phyloP scores from a whole-genome alignment of 2,329 filamentous ascomycete species.

The Fusarium metavorans region DNA sequence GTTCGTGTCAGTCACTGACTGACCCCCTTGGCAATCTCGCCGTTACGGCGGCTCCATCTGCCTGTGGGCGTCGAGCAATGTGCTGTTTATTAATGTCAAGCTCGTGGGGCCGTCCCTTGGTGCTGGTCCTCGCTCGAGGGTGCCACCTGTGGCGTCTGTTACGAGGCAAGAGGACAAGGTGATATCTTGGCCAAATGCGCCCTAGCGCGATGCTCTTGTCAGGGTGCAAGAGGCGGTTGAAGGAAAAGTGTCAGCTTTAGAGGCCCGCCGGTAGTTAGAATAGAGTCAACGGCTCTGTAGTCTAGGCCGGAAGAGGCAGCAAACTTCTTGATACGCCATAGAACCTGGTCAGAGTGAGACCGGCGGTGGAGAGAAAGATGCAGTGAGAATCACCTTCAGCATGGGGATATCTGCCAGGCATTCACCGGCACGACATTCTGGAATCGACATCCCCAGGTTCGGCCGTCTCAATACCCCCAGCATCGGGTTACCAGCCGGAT shows the following conservation, averaged over 20 bases:
- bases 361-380: slow-evolving; percentile 21
- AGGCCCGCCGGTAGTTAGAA: slow-evolving; percentile 28
- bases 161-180: slow-evolving; percentile 10
- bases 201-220: slow-evolving; percentile 6
- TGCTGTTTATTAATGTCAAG: slow-evolving; percentile 38
- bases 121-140: slow-evolving; percentile 16
- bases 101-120: slow-evolving; percentile 25
- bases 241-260: slow-evolving; percentile 2
- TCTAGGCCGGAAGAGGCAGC: slow-evolving; percentile 26
- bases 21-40: slow-evolving; percentile 36
- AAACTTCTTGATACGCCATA: slow-evolving; percentile 12
- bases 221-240: slow-evolving; percentile 13
- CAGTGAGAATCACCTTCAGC: not conserved
- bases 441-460: slow-evolving; percentile 15
- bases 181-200: slow-evolving; percentile 24
- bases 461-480: not conserved
- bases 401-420: not conserved
- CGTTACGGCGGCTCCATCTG: slow-evolving; percentile 16
- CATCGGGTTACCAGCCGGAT: slow-evolving; percentile 1
- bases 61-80: slow-evolving; percentile 11
- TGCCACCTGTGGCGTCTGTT: slow-evolving; percentile 22
- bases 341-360: slow-evolving; percentile 9
- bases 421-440: slow-evolving; percentile 22
- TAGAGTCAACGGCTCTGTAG: slow-evolving; percentile 27
- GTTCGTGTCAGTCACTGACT: slow-evolving; percentile 35